Conservation (phyloP, 1,139 yeast genomes). For the Yarrowia galli region DNA sequence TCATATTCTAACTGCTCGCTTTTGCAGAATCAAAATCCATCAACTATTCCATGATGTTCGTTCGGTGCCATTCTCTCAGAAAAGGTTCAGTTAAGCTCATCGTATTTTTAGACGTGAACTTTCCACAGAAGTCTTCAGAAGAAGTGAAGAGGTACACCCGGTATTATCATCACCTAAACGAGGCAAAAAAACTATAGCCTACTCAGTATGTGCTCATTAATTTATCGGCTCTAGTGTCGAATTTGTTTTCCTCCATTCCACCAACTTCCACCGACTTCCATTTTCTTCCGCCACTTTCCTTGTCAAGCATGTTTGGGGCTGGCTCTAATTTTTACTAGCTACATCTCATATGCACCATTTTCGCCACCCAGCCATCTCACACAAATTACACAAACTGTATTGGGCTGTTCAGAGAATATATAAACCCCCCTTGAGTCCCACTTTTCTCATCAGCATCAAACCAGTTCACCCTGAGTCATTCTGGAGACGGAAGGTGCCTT, state of each 20-base stretch:
- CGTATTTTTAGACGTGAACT: too few relatives aligned
- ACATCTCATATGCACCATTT: not conserved
- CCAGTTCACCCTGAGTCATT: slow-evolving; percentile 4
- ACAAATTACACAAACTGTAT: not conserved
- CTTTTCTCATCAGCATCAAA: not conserved
- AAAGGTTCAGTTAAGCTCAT: too few relatives aligned
- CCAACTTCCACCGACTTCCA: not conserved
- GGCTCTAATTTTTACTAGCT: not conserved
- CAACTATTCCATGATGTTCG: too few relatives aligned
- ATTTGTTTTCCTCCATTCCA: not conserved
- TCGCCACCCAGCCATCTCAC: slow-evolving; percentile 1
- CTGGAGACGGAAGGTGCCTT: not conserved
- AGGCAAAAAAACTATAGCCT: too few relatives aligned
- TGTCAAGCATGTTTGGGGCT: not conserved
- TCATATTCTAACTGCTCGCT: too few relatives aligned
- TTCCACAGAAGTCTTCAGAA: too few relatives aligned
- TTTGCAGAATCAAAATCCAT: too few relatives aligned
- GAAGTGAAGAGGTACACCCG: too few relatives aligned
- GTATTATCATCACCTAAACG: too few relatives aligned
- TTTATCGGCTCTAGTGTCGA: too few relatives aligned
- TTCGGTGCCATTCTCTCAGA: too few relatives aligned
- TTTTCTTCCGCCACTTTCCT: not conserved
- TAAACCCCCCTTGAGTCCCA: not conserved
- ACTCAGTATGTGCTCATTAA: too few relatives aligned
- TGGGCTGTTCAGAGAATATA: not conserved